These are phyloP conservation scores for Daldinia decipiens DNA, from an alignment of 495 filamentous ascomycete species.

Conservation along the genomic window DNA sequence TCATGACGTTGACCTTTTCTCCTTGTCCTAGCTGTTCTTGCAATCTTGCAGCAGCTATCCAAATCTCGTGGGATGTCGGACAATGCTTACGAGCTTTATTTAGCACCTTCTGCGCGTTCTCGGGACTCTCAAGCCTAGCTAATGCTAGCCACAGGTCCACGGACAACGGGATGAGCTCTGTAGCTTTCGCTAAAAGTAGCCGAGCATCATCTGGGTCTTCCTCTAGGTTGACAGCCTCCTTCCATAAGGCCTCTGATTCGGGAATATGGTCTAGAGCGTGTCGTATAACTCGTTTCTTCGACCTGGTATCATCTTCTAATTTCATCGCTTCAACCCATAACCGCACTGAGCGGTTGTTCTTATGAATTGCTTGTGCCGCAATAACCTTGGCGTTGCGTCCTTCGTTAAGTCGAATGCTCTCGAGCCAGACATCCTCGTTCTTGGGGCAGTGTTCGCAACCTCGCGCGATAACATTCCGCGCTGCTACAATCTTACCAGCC, in stretches of 20 bases:
- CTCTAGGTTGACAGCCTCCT: slow-evolving; percentile 95
- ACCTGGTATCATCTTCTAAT: slow-evolving; percentile 78
- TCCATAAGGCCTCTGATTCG: slow-evolving; percentile 94
- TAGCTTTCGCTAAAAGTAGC: slow-evolving; percentile 88
- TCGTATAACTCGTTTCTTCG: slow-evolving; percentile 89
- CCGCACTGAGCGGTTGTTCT: slow-evolving; percentile 85
- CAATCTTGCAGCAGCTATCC: slow-evolving; percentile 92
- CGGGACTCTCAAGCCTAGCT: slow-evolving; percentile 85
- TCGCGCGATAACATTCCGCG: slow-evolving; percentile 82
- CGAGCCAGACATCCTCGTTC: slow-evolving; percentile 94
- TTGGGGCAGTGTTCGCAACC: slow-evolving; percentile 92
- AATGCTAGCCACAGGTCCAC: slow-evolving; percentile 95
- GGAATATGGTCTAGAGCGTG: slow-evolving; percentile 90
- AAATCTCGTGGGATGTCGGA: slow-evolving; percentile 90
- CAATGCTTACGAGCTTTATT: slow-evolving; percentile 95
- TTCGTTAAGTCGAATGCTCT: slow-evolving; percentile 92
- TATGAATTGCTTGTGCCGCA: slow-evolving; percentile 91
- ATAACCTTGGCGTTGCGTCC: slow-evolving; percentile 93
- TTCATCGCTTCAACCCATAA: slow-evolving; percentile 97
- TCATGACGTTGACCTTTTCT: slow-evolving; percentile 88
- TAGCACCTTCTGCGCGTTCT: slow-evolving; percentile 91
- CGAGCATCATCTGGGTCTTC: slow-evolving; percentile 87
- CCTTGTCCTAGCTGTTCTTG: slow-evolving; percentile 86
- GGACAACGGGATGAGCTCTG: slow-evolving; percentile 90
- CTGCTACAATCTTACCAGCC: slow-evolving; percentile 88